A percentile compares a stretch with the other conserved stretches of the same genome.
phyloP scores from a whole-genome alignment of 345 rosid genomes.

The Pistacia atlantica region DNA sequence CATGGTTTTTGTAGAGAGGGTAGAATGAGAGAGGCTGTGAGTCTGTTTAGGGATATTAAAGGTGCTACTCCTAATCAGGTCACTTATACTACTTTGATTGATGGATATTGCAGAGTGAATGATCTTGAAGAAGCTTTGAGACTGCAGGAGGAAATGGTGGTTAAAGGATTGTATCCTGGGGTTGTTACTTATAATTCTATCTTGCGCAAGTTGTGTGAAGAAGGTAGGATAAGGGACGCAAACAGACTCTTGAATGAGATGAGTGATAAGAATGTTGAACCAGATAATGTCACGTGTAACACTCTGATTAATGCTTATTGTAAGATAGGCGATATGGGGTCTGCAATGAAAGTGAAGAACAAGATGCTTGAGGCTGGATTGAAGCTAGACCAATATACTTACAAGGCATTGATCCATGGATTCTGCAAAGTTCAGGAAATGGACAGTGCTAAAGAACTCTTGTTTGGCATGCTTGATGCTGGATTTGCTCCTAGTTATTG shows the following conservation, averaged over 20 bases:
- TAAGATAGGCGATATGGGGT: constrained; percentile 76
- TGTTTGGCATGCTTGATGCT: constrained; percentile 67
- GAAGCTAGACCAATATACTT: constrained; percentile 64
- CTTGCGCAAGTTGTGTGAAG: constrained; percentile 76
- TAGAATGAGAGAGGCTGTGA: constrained; percentile 86
- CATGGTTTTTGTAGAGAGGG: constrained; percentile 83
- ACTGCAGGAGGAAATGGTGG: constrained; percentile 68
- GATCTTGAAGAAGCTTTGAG: constrained; percentile 77
- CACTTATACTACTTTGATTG: constrained; percentile 84
- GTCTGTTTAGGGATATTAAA: constrained; percentile 74
- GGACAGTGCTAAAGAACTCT: constrained; percentile 70
- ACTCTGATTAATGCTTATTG: constrained; percentile 88
- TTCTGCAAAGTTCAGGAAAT: constrained; percentile 71
- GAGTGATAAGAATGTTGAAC: constrained; percentile 70
- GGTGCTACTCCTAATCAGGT: constrained; percentile 62
- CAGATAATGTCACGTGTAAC: constrained; percentile 87
- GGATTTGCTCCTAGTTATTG: constrained; percentile 81
- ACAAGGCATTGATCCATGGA: constrained; percentile 82
- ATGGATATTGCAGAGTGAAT: constrained; percentile 81
- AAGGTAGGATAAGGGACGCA: constrained; percentile 82
- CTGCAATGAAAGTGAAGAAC: constrained; percentile 82
- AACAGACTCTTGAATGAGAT: constrained; percentile 76
- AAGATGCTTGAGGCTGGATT: constrained; percentile 83
- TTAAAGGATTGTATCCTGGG: constrained; percentile 67
- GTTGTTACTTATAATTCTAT: constrained; percentile 80